Conservation (phyloP, 805 yeast species). For the fission yeast (Schizosaccharomyces pombe) region ASM294v3 CU329670.1:5184501-5185000, state of each 20-base stretch:
- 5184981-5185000: background rate
- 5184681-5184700: conserved; percentile 61
- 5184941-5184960: background rate
- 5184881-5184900: conserved; percentile 13
- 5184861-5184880: conserved; percentile 17
- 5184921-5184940: background rate
- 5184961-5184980: background rate
- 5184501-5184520: conserved; percentile 22
- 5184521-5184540: conserved; percentile 44
- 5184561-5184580: conserved; percentile 55
- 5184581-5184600: conserved; percentile 37
- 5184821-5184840: conserved; percentile 12
- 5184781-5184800: conserved; percentile 14
- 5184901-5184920: background rate
- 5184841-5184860: conserved; percentile 10
- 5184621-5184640: conserved; percentile 20
- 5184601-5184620: conserved; percentile 33
- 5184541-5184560: conserved; percentile 39
- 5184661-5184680: conserved; percentile 37
- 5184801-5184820: conserved; percentile 15
- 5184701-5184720: conserved; percentile 32
- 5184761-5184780: conserved; percentile 19
- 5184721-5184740: conserved; percentile 39
- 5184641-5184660: conserved; percentile 28
- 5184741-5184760: conserved; percentile 32